phyloP scores from a whole-genome alignment of 441 rosid genomes.

The Jatropha multifida region DNA sequence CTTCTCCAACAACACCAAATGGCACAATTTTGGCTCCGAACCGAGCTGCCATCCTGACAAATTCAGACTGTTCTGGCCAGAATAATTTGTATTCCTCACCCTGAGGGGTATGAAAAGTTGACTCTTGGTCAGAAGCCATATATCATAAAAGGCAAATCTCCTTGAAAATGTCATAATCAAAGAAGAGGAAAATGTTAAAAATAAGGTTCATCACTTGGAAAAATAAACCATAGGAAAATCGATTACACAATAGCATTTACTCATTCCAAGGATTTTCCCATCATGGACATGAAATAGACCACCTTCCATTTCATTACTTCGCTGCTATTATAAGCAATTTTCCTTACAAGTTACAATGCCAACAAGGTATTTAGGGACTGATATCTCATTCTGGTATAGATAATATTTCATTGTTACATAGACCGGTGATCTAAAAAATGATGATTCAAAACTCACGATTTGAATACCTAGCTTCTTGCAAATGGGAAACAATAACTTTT shows the following conservation, averaged over 20 bases:
- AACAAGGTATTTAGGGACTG: background rate
- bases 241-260: background rate
- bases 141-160: background rate
- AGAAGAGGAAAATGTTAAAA: background rate
- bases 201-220: background rate
- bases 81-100: slow-evolving; percentile 85
- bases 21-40: slow-evolving; percentile 89
- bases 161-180: background rate
- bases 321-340: background rate
- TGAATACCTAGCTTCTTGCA: background rate
- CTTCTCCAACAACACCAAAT: slow-evolving; percentile 88
- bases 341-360: background rate
- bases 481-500: background rate
- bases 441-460: background rate
- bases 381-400: background rate
- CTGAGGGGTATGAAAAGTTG: slow-evolving; percentile 34
- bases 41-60: slow-evolving; percentile 83
- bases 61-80: slow-evolving; percentile 87
- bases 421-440: background rate
- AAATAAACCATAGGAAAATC: background rate
- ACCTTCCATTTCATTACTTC: background rate
- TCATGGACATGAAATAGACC: background rate
- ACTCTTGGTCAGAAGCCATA: background rate
- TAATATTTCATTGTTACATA: background rate
- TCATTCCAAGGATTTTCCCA: background rate